Evolutionary conservation across 139 green algal species (phyloP), one percentile per base, ranked within the genome.

Genomic region (Haematococcus lacustris): DNA sequence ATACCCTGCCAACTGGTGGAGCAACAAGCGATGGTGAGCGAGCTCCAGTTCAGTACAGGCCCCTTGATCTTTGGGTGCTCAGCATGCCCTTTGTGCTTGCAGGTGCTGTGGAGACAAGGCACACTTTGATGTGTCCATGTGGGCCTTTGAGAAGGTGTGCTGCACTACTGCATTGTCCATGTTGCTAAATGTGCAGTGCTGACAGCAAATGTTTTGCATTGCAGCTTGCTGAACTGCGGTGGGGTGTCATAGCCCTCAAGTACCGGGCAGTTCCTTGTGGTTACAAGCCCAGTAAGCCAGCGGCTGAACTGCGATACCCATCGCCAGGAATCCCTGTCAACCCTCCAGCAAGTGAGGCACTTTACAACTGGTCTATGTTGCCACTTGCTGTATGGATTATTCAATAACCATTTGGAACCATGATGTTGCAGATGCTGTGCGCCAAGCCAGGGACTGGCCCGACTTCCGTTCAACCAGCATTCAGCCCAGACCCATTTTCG

Each of bases 181-280:
- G 25, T 43, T 30, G 9, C 9, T 41, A 21, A 50, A 26, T 26
- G 40, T 51, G 68, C 7, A 3, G 35, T 2, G 47, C 51, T 53
- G 50, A 66, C 13, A 73, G 73, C 50, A n/a, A n/a, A n/a, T n/a
- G n/a, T n/a, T n/a, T n/a, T n/a, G n/a, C n/a, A n/a, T n/a, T n/a
- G n/a, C n/a, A n/a, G n/a, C 69, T 80, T 3, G 75, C 60, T 6
- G 75, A 75, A 33, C 30, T 35, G 5, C 37, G 51, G 17, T 80
- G 69, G 68, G 75, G 75, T 9, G 68, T 75, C 0, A 71, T 80
- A 0, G 39, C 61, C 0, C 40, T 76, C 2, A 28, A 61, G 61
- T 79, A 79, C 35, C 38, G 74, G 1, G 67, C 40, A 30, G 74
- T 79, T 0, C 68, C 74, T 0, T 79, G 74, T 35, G 74, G 74